Conservation (phyloP, 768 basidiomycete genomes). For the Peribolospora kevripleyi region DNA sequence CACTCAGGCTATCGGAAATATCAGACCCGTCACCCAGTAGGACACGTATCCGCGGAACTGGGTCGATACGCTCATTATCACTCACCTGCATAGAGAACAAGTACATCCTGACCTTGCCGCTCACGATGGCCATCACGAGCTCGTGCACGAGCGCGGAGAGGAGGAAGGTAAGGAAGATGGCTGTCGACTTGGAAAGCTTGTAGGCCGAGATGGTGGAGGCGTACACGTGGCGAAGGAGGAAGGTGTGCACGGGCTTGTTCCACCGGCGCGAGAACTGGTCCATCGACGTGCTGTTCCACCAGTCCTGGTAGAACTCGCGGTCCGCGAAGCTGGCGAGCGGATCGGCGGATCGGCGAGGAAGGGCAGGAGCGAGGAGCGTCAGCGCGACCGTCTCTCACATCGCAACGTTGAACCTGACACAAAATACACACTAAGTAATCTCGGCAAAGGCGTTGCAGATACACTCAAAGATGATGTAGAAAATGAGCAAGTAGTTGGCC, state of each 20-base stretch:
- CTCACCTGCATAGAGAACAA: slow-evolving; percentile 49
- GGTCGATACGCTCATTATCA: neutral
- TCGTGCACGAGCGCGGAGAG: slow-evolving; percentile 77
- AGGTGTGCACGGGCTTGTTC: slow-evolving; percentile 91
- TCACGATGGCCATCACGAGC: slow-evolving; percentile 86
- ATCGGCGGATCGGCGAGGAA: slow-evolving; percentile 1
- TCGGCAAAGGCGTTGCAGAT: slow-evolving; percentile 94
- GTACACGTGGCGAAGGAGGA: slow-evolving; percentile 85
- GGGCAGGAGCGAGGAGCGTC: neutral
- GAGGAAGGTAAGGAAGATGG: slow-evolving; percentile 80
- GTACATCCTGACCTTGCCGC: slow-evolving; percentile 63
- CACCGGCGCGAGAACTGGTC: slow-evolving; percentile 95
- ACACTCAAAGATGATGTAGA: slow-evolving; percentile 35
- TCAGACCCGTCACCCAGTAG: neutral
- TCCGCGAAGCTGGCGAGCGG: slow-evolving; percentile 54
- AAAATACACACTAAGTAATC: slow-evolving; percentile 30
- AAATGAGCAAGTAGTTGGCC: slow-evolving; percentile 17
- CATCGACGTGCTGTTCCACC: slow-evolving; percentile 95
- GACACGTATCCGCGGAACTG: neutral
- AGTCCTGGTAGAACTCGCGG: slow-evolving; percentile 89
- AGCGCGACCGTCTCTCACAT: slow-evolving; percentile 13
- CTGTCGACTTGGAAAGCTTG: slow-evolving; percentile 46
- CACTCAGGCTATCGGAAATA: neutral
- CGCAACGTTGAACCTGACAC: slow-evolving; percentile 22
- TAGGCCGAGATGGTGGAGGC: slow-evolving; percentile 60